Evolutionary conservation across 306 rosid genomes (phyloP).

Genomic region (Dalbergia oliveri): DNA sequence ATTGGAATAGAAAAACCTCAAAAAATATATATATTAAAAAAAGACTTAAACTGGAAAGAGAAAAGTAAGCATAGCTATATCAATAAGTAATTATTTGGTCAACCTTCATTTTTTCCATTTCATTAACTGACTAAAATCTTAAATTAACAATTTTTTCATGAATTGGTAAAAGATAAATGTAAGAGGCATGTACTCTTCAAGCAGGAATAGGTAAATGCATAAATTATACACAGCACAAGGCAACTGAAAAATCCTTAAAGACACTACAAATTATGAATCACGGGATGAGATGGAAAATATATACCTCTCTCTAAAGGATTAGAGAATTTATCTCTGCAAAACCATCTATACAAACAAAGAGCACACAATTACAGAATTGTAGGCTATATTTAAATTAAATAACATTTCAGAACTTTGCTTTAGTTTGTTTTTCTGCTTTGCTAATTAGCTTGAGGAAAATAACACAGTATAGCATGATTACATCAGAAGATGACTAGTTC

Average conservation of each 20-base stretch:
- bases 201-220: conserved; percentile 16
- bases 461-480: conserved; percentile 51
- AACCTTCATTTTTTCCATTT: neutral
- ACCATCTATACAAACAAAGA: conserved; percentile 66
- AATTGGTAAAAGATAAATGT: conserved; percentile 12
- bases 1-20: conserved; percentile 29
- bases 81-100: conserved; percentile 30
- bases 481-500: conserved; percentile 94
- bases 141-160: conserved; percentile 1
- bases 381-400: conserved; percentile 15
- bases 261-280: conserved; percentile 31
- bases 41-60: neutral
- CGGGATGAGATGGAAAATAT: conserved; percentile 9
- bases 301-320: conserved; percentile 95
- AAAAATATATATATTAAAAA: neutral
- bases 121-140: conserved; percentile 29
- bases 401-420: conserved; percentile 20
- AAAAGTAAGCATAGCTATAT: conserved; percentile 5
- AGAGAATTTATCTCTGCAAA: conserved; percentile 93
- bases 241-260: conserved; percentile 35
- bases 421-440: conserved; percentile 27
- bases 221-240: conserved; percentile 11
- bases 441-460: conserved; percentile 37
- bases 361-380: conserved; percentile 21
- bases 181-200: neutral